Percentiles rank a stretch among this genome's conserved stretches.
Evolutionary conservation across 352 stramenopile species (phyloP).

Genomic region (Pythium phragmitis): DNA sequence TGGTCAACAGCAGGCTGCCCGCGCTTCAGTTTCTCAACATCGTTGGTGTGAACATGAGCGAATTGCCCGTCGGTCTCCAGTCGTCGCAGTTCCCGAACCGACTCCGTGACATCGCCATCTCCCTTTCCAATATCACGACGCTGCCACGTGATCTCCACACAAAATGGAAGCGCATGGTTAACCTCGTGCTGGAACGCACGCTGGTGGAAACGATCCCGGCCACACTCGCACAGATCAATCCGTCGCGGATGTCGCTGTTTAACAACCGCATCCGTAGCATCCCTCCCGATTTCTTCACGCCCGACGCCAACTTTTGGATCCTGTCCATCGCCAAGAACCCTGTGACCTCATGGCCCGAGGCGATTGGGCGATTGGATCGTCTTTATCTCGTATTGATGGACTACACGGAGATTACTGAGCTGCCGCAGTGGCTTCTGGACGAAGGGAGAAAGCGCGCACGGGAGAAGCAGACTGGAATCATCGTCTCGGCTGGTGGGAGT

Average conservation of each 20-base stretch:
- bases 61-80: conserved; percentile 11
- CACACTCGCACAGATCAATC: conserved; percentile 12
- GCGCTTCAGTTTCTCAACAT: conserved; percentile 13
- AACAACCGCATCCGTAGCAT: conserved; percentile 17
- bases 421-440: conserved; percentile 15
- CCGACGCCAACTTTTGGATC: conserved; percentile 1
- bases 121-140: conserved; percentile 14
- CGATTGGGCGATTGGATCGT: conserved; percentile 3
- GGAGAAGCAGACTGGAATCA: background rate
- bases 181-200: conserved; percentile 15
- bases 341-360: background rate
- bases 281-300: conserved; percentile 8
- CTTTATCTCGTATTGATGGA: conserved; percentile 21
- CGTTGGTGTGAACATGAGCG: conserved; percentile 10
- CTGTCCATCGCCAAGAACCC: conserved; percentile 20
- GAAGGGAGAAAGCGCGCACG: conserved; percentile 9
- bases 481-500: conserved; percentile 21
- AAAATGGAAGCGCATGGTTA: conserved; percentile 20
- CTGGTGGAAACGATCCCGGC: background rate
- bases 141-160: conserved; percentile 19
- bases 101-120: conserved; percentile 20
- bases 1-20: conserved; percentile 4
- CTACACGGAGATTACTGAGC: conserved; percentile 17
- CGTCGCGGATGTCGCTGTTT: conserved; percentile 15
- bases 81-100: conserved; percentile 8